Evolutionary conservation across 441 rosid genomes (phyloP).

Genomic region (Geranium incanum): DNA sequence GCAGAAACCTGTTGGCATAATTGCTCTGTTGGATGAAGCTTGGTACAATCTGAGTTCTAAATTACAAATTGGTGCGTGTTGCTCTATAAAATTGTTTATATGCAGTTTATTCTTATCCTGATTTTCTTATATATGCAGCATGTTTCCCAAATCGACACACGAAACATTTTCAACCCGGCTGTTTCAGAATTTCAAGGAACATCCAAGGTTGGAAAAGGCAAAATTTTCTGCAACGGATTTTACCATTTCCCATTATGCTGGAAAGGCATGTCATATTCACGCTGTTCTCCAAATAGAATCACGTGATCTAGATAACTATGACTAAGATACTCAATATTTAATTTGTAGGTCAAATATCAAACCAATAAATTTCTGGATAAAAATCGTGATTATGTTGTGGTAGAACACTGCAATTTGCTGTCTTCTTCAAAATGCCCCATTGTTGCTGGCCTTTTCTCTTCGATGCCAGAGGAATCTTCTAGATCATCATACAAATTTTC

Average conservation of each 20-base stretch:
- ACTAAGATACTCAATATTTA: neutral
- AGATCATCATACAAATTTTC: conserved; percentile 80
- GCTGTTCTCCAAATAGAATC: neutral
- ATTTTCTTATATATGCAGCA: conserved; percentile 40
- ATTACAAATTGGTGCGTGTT: conserved; percentile 10
- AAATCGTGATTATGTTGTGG: conserved; percentile 97
- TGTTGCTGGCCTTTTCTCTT: conserved; percentile 75
- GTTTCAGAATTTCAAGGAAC: conserved; percentile 82
- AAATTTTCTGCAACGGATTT: conserved; percentile 87
- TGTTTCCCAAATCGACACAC: conserved; percentile 98
- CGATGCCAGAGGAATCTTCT: conserved; percentile 65
- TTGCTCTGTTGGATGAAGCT: conserved; percentile 98
- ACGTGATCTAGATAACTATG: conserved; percentile 1
- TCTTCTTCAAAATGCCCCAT: conserved; percentile 84
- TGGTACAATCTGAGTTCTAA: conserved; percentile 52
- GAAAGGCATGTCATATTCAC: conserved; percentile 57
- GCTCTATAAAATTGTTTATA: conserved; percentile 11
- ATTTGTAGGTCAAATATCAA: conserved; percentile 89
- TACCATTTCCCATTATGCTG: conserved; percentile 95
- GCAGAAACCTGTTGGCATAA: conserved; percentile 99
- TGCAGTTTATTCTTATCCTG: conserved; percentile 15
- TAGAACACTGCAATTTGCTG: conserved; percentile 91
- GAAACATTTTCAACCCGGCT: conserved; percentile 97
- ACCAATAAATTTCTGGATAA: conserved; percentile 93
- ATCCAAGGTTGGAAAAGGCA: conserved; percentile 88